Evolutionary conservation across 1,139 yeast genomes (phyloP).

Genomic region (Debaryomyces fabryi): DNA sequence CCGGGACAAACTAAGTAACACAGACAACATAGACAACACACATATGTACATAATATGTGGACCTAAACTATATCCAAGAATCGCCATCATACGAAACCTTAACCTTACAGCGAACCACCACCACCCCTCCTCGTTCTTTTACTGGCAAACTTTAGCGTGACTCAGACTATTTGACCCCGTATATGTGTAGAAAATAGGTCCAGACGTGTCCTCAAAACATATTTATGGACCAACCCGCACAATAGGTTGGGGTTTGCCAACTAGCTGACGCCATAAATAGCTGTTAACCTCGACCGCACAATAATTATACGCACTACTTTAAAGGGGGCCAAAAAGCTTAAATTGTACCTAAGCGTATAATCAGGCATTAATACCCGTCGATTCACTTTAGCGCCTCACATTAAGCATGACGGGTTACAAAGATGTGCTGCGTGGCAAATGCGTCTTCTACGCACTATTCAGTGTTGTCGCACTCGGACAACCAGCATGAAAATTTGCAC

Average conservation of each 20-base stretch:
- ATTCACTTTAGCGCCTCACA: background rate
- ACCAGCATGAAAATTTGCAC: background rate
- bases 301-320: background rate
- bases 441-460: background rate
- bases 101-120: background rate
- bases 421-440: background rate
- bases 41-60: background rate
- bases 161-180: background rate
- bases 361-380: background rate
- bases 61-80: background rate
- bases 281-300: background rate
- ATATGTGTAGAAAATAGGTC: background rate
- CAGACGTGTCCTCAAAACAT: background rate
- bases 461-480: background rate
- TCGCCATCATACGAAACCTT: background rate
- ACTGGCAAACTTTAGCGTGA: background rate
- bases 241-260: background rate
- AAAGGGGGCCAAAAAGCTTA: constrained; percentile 1
- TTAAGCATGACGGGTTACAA: background rate
- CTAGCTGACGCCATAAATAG: too few relatives aligned
- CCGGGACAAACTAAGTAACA: background rate
- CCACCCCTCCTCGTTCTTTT: background rate
- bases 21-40: background rate
- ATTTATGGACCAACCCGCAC: background rate
- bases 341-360: background rate